Conservation (phyloP, 2,329 filamentous ascomycete genomes). For the Aureobasidium melanogenum region DNA sequence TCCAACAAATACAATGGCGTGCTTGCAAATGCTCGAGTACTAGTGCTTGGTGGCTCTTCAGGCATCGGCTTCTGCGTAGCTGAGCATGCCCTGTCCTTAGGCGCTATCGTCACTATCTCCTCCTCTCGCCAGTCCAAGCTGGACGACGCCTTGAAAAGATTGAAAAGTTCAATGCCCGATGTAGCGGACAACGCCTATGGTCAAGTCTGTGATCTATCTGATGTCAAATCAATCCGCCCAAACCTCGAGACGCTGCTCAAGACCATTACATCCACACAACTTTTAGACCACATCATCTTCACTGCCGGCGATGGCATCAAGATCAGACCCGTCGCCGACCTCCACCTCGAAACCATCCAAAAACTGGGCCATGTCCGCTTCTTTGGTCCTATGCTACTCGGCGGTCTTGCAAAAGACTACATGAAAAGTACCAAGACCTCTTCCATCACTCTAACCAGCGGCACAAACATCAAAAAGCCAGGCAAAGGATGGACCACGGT, state of each 20-base stretch:
- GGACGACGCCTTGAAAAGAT: background rate
- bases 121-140: background rate
- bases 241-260: slow-evolving; percentile 8
- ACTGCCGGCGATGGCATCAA: slow-evolving; percentile 38
- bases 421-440: slow-evolving; percentile 30
- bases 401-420: slow-evolving; percentile 36
- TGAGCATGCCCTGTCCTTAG: background rate
- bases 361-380: slow-evolving; percentile 32
- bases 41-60: background rate
- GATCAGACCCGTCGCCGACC: slow-evolving; percentile 11
- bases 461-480: slow-evolving; percentile 39
- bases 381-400: slow-evolving; percentile 39
- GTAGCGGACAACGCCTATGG: background rate
- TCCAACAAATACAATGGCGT: background rate
- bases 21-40: background rate
- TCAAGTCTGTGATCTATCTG: background rate
- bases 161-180: background rate
- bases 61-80: slow-evolving; percentile 3
- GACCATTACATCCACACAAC: slow-evolving; percentile 20
- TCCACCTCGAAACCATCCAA: slow-evolving; percentile 20
- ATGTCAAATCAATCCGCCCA: background rate
- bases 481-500: slow-evolving; percentile 39
- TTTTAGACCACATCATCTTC: slow-evolving; percentile 45
- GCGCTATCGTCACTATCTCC: slow-evolving; percentile 1
- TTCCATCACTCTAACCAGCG: slow-evolving; percentile 47